Percentiles rank a stretch among this genome's conserved stretches.
These are phyloP conservation scores for Ampelocalamus luodianensis DNA, from an alignment of 176 grass and related monocot genomes.

Conservation along the genomic window DNA sequence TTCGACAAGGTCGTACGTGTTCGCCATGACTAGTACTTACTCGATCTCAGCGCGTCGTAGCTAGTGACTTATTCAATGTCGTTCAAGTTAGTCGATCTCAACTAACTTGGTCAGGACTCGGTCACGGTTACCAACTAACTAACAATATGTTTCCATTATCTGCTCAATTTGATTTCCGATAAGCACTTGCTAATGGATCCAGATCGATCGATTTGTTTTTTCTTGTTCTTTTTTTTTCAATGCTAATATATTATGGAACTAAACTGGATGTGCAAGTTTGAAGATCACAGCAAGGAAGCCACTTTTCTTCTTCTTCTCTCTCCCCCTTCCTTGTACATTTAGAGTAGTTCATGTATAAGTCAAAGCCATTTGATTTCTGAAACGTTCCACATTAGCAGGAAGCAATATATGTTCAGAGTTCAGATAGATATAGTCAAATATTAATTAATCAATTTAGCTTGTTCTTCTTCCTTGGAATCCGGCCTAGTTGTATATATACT, in stretches of 20 bases:
- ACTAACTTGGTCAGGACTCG: not conserved
- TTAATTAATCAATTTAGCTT: not conserved
- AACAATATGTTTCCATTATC: not conserved
- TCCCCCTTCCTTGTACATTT: not conserved
- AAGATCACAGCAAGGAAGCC: not conserved
- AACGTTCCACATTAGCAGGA: not conserved
- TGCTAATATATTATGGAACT: not conserved
- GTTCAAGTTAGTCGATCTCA: not conserved
- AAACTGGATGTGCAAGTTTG: not conserved
- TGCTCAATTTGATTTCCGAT: not conserved
- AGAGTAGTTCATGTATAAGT: not conserved
- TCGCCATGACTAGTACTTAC: not conserved
- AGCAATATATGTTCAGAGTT: not conserved
- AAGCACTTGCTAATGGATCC: not conserved
- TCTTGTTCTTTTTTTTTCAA: not conserved
- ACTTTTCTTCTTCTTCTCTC: not conserved
- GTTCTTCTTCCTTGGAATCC: not conserved
- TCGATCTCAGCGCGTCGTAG: not conserved
- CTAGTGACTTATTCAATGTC: conserved; percentile 4
- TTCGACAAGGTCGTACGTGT: not conserved
- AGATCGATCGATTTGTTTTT: not conserved
- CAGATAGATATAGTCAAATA: not conserved
- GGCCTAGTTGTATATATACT: not conserved
- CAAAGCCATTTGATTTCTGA: not conserved
- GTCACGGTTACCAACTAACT: not conserved